Base-by-base conservation (phyloP, 2,329 filamentous ascomycete genomes). In the Trematosphaeria pertusa region DNA sequence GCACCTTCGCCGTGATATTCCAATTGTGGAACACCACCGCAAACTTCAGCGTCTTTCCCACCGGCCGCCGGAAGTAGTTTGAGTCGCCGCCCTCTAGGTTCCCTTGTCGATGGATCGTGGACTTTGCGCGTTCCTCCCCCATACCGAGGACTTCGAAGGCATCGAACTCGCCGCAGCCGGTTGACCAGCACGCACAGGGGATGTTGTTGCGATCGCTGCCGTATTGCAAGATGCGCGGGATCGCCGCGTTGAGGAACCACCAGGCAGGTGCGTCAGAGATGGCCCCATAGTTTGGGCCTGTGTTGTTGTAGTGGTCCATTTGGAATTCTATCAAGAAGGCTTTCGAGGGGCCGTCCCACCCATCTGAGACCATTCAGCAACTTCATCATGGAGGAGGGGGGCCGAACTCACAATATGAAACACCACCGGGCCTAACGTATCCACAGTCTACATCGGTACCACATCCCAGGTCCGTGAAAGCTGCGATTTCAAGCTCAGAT, bases 221-320 rank as follows among this genome's bases (percentile, higher is more conserved):
- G 74, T 91, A 91, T 69, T 91, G 87, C 4, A 81, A 75, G 4
- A 86, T 85, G 50, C 85, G 84, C 19, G 87, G 84, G 51, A 92
- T 89, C 50, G 83, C 79, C 14, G 83, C 85, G 72, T 92, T 92
- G 50, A 92, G 81, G 38, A 87, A 75, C 89, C 89, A 92, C 69
- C 87, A 80, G 32, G 88, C 85, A 7, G 88, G 87, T 80, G 88
- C 88, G 71, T 91, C 84, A 32, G 68, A 75, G 62, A 85, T 81
- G 19, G 64, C 50, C 7, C 68, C 67, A 48, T 68, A 60, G 26
- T 68, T 62, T 2, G 32, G 56, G 33, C 60, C 61, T n/a, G 46
- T 38, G 35, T 71, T 72, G 32, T 65, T 54, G 37, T 67, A 61
- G 47, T 71, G 66, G 46, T 75, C 71, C 88, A 92, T 92, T 44